Base-by-base conservation (phyloP, 208 protist genomes). In the Crithidia fasciculata region DNA sequence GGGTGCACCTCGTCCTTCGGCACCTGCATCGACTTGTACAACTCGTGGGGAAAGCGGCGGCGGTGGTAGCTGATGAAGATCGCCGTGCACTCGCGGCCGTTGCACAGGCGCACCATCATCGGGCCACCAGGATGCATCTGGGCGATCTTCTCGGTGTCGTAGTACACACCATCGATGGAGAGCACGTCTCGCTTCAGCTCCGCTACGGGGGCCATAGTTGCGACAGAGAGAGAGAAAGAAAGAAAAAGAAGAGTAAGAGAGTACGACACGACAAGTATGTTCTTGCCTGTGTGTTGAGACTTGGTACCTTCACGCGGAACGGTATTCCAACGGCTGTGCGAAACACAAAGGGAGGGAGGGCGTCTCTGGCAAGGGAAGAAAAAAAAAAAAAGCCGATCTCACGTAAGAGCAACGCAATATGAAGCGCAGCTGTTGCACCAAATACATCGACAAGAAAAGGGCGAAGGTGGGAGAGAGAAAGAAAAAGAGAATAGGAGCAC, bases 11-110 rank as follows among this genome's bases (percentile, higher is more conserved):
- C 72, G 5, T 75, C 58, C 64, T 84, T 75, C 7, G 74, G 53
- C n/a, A 94, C 83, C 64, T 85, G 81, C 39, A 85, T 73, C 55
- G 79, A 68, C 72, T 84, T 85, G 83, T 90, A 94, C 15, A 80
- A 64, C 9, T 74, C 80, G 68, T 94, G 89, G 0, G 89, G 89
- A 69, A 94, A 94, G 60, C 83, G 85, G 18, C 89, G 86, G 54
- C 89, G 89, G 71, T 94, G 89, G 67, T 90, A 92, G 60, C 78
- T 91, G 53, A 90, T 55, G 63, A 90, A 94, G 61, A 92, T 85
- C 2, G 86, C 76, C 12, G 89, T 92, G 80, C 82, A 78, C 63
- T 94, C 89, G 2, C 75, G 75, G n/a, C 85, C 83, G 64, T 94
- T 94, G 61, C 80, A 88, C 75, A 94, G 85, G 28, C 77, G 83